A percentile compares a stretch with the other conserved stretches of the same genome.
These are phyloP conservation scores for Volvox carteri DNA, from an alignment of 163 green algal genomes.

Conservation along the genomic window DNA sequence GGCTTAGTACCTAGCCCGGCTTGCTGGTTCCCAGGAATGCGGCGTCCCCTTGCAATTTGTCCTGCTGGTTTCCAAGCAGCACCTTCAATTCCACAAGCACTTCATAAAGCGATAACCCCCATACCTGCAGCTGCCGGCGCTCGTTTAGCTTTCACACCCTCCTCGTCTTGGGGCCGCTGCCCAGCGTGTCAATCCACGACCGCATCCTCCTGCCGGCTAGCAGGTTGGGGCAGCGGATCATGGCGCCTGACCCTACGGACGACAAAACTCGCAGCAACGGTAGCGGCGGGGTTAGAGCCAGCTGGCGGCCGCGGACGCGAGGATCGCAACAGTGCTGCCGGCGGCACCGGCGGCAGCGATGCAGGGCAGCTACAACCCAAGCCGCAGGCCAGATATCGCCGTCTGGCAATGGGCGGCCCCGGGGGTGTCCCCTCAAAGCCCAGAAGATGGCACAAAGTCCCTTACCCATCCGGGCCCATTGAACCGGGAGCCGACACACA, in stretches of 20 bases:
- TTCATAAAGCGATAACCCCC: neutral
- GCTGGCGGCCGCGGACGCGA: neutral
- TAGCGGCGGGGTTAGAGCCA: neutral
- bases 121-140: neutral
- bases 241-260: neutral
- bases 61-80: neutral
- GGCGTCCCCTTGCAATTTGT: neutral
- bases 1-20: neutral
- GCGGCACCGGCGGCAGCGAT: neutral
- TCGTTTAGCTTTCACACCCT: neutral
- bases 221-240: neutral
- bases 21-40: neutral
- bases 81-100: neutral
- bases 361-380: neutral
- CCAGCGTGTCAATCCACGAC: neutral
- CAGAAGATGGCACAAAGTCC: constrained; percentile 13
- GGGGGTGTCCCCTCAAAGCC: neutral
- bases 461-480: too few relatives aligned
- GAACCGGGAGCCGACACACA: too few relatives aligned
- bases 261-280: neutral
- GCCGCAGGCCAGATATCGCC: neutral
- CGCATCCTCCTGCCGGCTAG: neutral
- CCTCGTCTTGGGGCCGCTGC: neutral
- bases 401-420: neutral
- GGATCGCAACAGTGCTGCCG: neutral